Conservation (phyloP, 208 protist genomes). For the Crithidia brevicula region DNA sequence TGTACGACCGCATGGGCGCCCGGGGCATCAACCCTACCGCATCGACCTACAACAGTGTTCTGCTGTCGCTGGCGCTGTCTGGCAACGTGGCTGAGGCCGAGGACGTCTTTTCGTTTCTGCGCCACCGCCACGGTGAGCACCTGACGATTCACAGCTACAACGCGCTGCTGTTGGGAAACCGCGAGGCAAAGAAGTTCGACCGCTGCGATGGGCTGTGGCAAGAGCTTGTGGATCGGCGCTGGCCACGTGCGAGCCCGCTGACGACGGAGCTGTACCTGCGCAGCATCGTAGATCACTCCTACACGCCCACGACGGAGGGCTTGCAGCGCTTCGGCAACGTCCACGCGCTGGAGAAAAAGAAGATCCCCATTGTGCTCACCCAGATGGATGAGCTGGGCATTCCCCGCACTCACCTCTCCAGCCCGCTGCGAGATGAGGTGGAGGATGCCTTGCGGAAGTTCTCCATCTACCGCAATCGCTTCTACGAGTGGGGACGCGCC, state of each 20-base stretch:
- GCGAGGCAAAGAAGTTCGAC: conserved; percentile 75
- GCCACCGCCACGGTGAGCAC: conserved; percentile 63
- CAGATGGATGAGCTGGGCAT: conserved; percentile 89
- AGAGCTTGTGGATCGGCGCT: conserved; percentile 83
- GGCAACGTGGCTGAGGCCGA: conserved; percentile 83
- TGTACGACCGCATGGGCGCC: conserved; percentile 86
- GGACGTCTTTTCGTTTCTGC: conserved; percentile 74
- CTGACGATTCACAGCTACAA: conserved; percentile 73
- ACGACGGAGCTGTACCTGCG: conserved; percentile 88
- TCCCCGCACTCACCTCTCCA: conserved; percentile 79
- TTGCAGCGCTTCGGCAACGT: conserved; percentile 81
- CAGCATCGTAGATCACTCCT: conserved; percentile 86
- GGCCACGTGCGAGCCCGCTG: conserved; percentile 71
- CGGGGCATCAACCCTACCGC: conserved; percentile 73
- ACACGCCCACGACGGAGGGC: conserved; percentile 74
- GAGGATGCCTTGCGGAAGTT: conserved; percentile 89
- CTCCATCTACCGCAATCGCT: conserved; percentile 66
- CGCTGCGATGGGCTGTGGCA: conserved; percentile 82
- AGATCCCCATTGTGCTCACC: conserved; percentile 80
- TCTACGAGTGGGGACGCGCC: conserved; percentile 90
- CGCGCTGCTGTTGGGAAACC: conserved; percentile 79
- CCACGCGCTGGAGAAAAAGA: conserved; percentile 88
- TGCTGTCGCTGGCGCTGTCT: conserved; percentile 68
- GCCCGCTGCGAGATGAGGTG: conserved; percentile 81
- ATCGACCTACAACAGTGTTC: conserved; percentile 79